Base-by-base conservation (phyloP, 2,329 filamentous ascomycete species). In the Phyllosticta citriasiana region DNA sequence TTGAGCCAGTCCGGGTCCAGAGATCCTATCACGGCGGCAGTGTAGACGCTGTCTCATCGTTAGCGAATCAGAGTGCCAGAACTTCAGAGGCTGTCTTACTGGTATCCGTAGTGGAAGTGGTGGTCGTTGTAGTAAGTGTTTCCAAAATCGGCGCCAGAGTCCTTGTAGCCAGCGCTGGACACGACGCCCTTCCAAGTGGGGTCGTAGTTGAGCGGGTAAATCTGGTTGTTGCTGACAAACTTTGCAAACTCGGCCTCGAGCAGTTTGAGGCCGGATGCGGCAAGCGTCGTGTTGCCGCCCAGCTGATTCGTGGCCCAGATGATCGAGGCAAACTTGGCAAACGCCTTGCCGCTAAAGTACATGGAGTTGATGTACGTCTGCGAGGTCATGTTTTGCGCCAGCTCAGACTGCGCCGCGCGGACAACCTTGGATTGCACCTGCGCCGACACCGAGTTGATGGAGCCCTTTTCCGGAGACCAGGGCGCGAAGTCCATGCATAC, bases 361-460 rank as follows among this genome's bases (percentile, higher is more conserved):
- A 97, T 95, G 57, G 92, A 97, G 72, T 94, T 83, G 26, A 92
- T 77, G 67, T 94, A 84, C 3, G 87, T 85, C 71, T 96, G 89
- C 0, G 76, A 74, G 27, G 79, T 74, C 71, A 97, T 89, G 71
- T 95, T 82, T 73, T 96, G 86, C 1, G 83, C 81, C 0, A 96
- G 77, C 73, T 99, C 94, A 19, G 80, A 79, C 12, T 80, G 78
- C 0, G 89, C 88, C 8, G 85, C 79, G 7, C 80, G 77, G 54
- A 79, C 78, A 60, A 95, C 87, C 0, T 78, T 76, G 3, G 78
- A 71, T 66, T 85, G 84, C 0, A 84, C 83, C 9, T 76, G 74
- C 3, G 70, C 57, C 1, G 77, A 77, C 4, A 86, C 67, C 1
- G 65, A 67, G n/a, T 73, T 70, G 4, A 76, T 70, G 57, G 68